Evolutionary conservation across 1,139 yeast species (phyloP).

Genomic region (Pichia sp.): DNA sequence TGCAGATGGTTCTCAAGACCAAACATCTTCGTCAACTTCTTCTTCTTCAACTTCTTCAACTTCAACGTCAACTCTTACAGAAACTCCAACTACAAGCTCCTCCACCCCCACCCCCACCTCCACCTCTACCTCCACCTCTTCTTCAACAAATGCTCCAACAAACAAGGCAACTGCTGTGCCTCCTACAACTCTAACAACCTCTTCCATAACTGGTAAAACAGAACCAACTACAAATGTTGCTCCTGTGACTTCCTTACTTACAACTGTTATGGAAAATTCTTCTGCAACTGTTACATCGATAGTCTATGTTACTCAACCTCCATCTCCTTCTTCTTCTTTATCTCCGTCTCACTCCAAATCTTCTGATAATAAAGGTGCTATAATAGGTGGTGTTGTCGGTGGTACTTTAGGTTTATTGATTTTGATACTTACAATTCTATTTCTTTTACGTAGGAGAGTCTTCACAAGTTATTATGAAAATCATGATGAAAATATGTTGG

Average conservation of each 20-base stretch:
- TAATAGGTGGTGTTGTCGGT: constrained; percentile 66
- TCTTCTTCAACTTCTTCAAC: constrained; percentile 3
- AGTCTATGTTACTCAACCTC: constrained; percentile 21
- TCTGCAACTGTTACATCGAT: constrained; percentile 23
- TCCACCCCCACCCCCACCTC: constrained; percentile 18
- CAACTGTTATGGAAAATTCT: constrained; percentile 19
- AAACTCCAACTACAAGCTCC: constrained; percentile 18
- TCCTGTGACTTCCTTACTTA: constrained; percentile 22
- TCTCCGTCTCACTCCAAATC: constrained; percentile 9
- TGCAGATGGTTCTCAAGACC: constrained; percentile 16
- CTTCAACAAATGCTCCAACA: constrained; percentile 4
- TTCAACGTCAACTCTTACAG: constrained; percentile 14
- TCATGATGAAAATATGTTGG: constrained; percentile 45
- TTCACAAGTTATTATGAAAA: constrained; percentile 41
- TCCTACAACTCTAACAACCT: background rate
- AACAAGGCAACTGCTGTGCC: background rate
- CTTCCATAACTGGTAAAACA: background rate
- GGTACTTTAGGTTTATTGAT: constrained; percentile 48
- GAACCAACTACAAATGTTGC: constrained; percentile 17
- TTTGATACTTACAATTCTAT: constrained; percentile 36
- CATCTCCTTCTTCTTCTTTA: constrained; percentile 15
- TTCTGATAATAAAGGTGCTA: constrained; percentile 39
- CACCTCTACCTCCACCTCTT: constrained; percentile 21
- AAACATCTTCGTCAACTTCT: constrained; percentile 10
- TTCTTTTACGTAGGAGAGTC: constrained; percentile 43